Evolutionary conservation across 1,284 basidiomycete species (phyloP).

Genomic region (Apiotrichum mycotoxinovorans): DNA sequence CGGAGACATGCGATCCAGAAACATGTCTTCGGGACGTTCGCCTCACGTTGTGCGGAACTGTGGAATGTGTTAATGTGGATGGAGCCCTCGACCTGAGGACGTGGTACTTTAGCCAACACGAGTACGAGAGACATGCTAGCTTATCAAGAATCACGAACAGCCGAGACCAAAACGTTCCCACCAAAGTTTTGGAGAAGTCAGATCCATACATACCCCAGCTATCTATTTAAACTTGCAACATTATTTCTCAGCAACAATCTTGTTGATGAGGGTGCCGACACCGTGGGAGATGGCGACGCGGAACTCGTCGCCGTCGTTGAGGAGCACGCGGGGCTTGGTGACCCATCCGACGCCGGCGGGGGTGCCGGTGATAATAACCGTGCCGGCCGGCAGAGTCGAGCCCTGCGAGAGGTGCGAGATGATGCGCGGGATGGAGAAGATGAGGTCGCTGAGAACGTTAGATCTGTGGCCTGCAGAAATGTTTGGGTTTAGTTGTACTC

Average conservation of each 20-base stretch:
- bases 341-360: slow-evolving; percentile 50
- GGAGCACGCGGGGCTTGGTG: slow-evolving; percentile 31
- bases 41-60: no score
- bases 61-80: no score
- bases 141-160: no score
- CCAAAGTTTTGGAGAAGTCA: no score
- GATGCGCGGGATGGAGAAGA: slow-evolving; percentile 50
- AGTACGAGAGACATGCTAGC: no score
- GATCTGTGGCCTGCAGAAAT: background rate
- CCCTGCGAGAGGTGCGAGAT: slow-evolving; percentile 74
- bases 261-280: slow-evolving; percentile 52
- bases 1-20: no score
- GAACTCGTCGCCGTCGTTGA: slow-evolving; percentile 50
- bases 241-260: slow-evolving; percentile 47
- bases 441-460: slow-evolving; percentile 48
- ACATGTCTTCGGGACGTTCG: no score
- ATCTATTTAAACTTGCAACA: no score
- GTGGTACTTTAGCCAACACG: no score
- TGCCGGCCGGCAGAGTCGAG: slow-evolving; percentile 77
- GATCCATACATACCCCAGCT: no score
- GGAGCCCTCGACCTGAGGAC: no score
- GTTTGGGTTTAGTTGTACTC: slow-evolving; percentile 36
- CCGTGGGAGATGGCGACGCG: slow-evolving; percentile 48
- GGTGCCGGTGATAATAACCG: slow-evolving; percentile 67
- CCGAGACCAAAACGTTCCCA: no score